Evolutionary conservation across 2,329 filamentous ascomycete genomes (phyloP), one percentile per base, ranked within the genome.

Genomic region (Chaetomiaceae sp.): DNA sequence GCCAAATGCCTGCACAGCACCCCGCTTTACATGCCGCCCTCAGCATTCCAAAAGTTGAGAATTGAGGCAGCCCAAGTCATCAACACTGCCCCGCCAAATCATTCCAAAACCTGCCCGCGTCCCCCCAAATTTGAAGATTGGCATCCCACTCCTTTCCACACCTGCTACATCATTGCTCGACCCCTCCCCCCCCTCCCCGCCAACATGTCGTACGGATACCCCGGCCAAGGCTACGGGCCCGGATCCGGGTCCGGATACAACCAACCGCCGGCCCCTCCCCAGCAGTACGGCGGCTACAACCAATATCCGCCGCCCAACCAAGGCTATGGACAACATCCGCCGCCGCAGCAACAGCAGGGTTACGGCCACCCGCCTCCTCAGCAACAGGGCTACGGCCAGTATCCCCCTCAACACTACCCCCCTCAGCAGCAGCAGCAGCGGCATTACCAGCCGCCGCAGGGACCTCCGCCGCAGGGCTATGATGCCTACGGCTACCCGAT

Each of bases 401-500:
- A 49, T 18, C 48, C 51, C 21, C 51, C 58, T 9, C 55, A 46
- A 5, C 51, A 49, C 2, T 56, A 53, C 14, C 21, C 11, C 1
- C 41, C 44, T 18, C 36, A 42, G 14, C 48, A 34, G 25, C 48
- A 59, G 14, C 48, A 41, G 9, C 53, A 57, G 29, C 48, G 42
- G 10, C 37, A 32, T 3, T 25, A 45, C 23, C 53, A 53, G 29
- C 48, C 29, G 4, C 54, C 52, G 5, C 27, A 41, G 13, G 40
- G 30, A 5, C 50, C 50, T 1, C 54, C 51, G n/a, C 50, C 54
- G 10, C 41, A 54, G 32, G 57, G 54, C 23, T 52, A 53, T 34
- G 75, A 78, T 53, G 61, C 66, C 10, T 77, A 79, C 60, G 76
- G 77, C 43, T 77, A 78, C 60, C 73, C 73, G 20, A 62, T 69